These are phyloP conservation scores for Heliamphora pulchella DNA, from an alignment of 179 eudicot genomes.

Conservation along the genomic window DNA sequence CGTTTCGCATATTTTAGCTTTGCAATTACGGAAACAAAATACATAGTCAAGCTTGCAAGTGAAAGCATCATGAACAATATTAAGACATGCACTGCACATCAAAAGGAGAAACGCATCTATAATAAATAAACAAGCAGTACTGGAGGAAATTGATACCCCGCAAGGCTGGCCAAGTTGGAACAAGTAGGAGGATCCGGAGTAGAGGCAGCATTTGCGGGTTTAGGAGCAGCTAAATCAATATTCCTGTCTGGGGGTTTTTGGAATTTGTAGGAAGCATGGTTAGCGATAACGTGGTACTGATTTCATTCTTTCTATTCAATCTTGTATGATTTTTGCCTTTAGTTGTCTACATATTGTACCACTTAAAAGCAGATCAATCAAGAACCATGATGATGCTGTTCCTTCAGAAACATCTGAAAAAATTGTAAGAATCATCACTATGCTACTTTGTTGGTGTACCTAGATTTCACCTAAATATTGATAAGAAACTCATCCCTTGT, in stretches of 20 bases:
- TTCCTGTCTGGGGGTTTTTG: no score
- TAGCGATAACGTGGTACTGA: no score
- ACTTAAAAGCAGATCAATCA: background rate
- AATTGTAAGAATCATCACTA: background rate
- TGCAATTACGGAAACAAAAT: background rate
- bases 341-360: background rate
- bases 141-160: no score
- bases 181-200: no score
- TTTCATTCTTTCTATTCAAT: background rate
- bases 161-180: no score
- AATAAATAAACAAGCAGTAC: background rate
- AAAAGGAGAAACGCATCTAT: background rate
- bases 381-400: background rate
- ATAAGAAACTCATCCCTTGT: background rate
- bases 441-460: background rate
- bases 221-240: no score
- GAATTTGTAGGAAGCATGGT: no score
- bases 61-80: background rate
- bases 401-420: background rate
- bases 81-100: background rate
- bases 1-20: background rate
- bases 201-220: no score
- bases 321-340: background rate
- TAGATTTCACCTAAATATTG: background rate
- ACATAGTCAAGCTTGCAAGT: constrained; percentile 1